Evolutionary conservation across 108 stramenopile genomes (phyloP), one percentile per base, ranked within the genome.

Genomic region (Thalassiosira profunda): DNA sequence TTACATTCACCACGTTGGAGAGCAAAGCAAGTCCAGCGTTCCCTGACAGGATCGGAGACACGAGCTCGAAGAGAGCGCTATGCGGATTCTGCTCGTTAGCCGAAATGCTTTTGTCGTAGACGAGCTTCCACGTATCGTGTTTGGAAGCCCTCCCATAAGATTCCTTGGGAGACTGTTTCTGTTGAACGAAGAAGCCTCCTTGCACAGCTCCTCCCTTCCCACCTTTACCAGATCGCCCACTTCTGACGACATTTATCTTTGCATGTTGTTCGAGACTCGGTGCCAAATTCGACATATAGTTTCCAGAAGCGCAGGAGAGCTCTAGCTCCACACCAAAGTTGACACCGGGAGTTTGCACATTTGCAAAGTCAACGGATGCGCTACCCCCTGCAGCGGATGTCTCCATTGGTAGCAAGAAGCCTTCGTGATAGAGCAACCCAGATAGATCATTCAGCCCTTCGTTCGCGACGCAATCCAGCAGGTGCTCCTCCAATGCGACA

Each of bases 1-100:
- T 34, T 4, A 61, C 64, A 33, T 28, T 26, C 14, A 80, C 64
- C 14, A 82, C 70, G 24, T 34, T 18, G 24, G 29, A 30, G 31
- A 73, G 31, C 60, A 70, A 0, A 34, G 5, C 20, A 1, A 85
- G 58, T 17, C 84, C 87, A 46, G 38, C 30, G 30, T 51, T 66
- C 7, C 79, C 82, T 26, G 26, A 38, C 43, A 88, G 45, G 34
- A 77, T 64, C 14, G 77, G 84, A 5, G 87, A 88, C 4, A 87
- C 86, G n/a, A 87, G 52, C 62, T 87, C 86, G 45, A 87, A 79
- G 21, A 45, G 68, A 6, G 53, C 40, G 58, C 86, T 84, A 30
- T 71, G 23, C 25, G 86, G 86, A 10, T 54, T 36, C 5, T 58
- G 52, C 20, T 31, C 28, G 24, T 46, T 72, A 38, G 83, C 79